These are phyloP conservation scores for Penicillium hordei DNA, from an alignment of 2,329 filamentous ascomycete genomes.

Conservation along the genomic window DNA sequence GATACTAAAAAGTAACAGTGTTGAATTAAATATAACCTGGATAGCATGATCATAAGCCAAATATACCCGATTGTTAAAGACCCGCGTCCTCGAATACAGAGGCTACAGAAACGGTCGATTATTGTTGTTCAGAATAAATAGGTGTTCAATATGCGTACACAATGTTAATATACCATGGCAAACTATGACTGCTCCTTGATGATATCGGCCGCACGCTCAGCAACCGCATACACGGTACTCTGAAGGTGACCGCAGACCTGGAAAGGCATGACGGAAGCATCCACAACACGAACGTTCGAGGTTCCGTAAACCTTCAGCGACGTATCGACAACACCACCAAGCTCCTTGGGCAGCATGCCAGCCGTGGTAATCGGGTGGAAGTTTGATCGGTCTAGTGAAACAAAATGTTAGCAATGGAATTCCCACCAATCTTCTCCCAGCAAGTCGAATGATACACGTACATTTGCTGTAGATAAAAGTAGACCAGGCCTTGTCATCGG, in stretches of 20 bases:
- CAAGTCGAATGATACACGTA: conserved; percentile 9
- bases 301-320: conserved; percentile 36
- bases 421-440: too few relatives aligned
- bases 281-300: conserved; percentile 33
- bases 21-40: not conserved
- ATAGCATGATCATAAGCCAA: not conserved
- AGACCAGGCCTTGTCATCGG: conserved; percentile 25
- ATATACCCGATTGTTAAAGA: not conserved
- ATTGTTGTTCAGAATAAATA: not conserved
- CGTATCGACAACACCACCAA: conserved; percentile 36
- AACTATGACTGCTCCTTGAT: conserved; percentile 22
- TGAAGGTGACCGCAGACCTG: conserved; percentile 30
- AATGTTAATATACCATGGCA: not conserved
- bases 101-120: too few relatives aligned
- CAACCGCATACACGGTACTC: conserved; percentile 33
- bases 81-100: not conserved
- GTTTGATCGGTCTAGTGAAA: conserved; percentile 26
- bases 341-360: conserved; percentile 34
- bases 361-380: conserved; percentile 34
- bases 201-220: conserved; percentile 33
- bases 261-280: conserved; percentile 34
- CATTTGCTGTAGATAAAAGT: conserved; percentile 27
- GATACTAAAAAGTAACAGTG: not conserved
- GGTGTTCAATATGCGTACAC: not conserved
- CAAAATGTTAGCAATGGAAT: not conserved